Conservation (phyloP, 1,284 basidiomycete species). For the Cystobasidiaceae sp. region DNA sequence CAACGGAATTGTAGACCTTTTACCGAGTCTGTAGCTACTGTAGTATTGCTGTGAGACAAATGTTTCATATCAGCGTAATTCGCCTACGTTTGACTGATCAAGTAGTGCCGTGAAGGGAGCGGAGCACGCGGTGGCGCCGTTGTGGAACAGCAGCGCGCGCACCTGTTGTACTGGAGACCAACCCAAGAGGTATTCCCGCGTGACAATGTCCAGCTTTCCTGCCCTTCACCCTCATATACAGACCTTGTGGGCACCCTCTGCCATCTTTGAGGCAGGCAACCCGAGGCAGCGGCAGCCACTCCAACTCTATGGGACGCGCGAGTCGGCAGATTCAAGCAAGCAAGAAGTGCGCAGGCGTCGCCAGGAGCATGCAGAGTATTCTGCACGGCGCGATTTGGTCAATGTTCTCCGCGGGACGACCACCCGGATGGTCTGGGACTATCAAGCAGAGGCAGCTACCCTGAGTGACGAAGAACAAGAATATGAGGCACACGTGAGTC, state of each 20-base stretch:
- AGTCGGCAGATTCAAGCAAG: not conserved
- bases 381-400: slow-evolving; percentile 6
- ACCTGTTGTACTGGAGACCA: no score
- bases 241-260: slow-evolving; percentile 9
- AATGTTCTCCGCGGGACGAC: slow-evolving; percentile 15
- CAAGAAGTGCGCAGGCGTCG: not conserved
- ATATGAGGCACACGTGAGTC: slow-evolving; percentile 16
- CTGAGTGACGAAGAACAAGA: slow-evolving; percentile 23
- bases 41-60: no score
- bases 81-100: no score
- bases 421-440: slow-evolving; percentile 26
- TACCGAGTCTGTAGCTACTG: no score
- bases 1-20: not conserved
- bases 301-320: not conserved
- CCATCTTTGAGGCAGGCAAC: slow-evolving; percentile 21
- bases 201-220: slow-evolving; percentile 3
- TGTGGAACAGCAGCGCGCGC: no score
- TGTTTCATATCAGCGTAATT: no score
- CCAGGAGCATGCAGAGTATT: slow-evolving; percentile 11
- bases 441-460: slow-evolving; percentile 23
- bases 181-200: no score
- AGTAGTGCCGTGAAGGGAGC: not conserved
- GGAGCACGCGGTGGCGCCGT: not conserved
- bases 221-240: slow-evolving; percentile 7
- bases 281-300: slow-evolving; percentile 21